phyloP scores from a whole-genome alignment of 306 rosid species.

The Dalbergia oliveri region DNA sequence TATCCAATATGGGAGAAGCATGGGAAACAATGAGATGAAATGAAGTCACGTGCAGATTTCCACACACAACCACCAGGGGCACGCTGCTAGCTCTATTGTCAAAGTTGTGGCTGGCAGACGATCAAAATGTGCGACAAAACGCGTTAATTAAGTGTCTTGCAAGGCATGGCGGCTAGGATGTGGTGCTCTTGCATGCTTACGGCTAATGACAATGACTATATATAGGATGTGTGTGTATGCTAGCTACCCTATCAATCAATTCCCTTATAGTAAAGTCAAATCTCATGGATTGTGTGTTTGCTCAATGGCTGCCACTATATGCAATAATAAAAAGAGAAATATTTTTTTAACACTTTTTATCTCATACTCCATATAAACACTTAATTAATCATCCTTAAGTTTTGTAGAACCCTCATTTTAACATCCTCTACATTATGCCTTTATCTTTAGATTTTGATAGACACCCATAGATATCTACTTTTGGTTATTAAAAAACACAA shows the following conservation, averaged over 20 bases:
- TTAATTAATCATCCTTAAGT: no score
- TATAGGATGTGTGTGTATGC: background rate
- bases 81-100: conserved; percentile 16
- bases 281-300: conserved; percentile 47
- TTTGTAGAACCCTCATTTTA: no score
- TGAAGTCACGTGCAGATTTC: background rate
- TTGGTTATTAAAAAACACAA: no score
- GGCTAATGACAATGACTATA: conserved; percentile 40
- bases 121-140: conserved; percentile 37
- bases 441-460: no score
- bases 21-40: conserved; percentile 20
- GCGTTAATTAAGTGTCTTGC: background rate
- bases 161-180: background rate
- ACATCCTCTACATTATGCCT: no score
- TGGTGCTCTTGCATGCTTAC: conserved; percentile 22
- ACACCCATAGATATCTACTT: no score
- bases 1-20: conserved; percentile 7
- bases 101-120: conserved; percentile 37
- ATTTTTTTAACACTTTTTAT: no score
- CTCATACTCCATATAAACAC: no score
- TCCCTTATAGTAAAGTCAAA: conserved; percentile 38
- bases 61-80: background rate
- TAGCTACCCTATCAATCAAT: conserved; percentile 2
- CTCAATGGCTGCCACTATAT: conserved; percentile 43
- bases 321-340: background rate